A percentile compares a stretch with the other conserved stretches of the same genome.
phyloP scores from a whole-genome alignment of 2,329 filamentous ascomycete genomes.

The Exserohilum rostratum region DNA sequence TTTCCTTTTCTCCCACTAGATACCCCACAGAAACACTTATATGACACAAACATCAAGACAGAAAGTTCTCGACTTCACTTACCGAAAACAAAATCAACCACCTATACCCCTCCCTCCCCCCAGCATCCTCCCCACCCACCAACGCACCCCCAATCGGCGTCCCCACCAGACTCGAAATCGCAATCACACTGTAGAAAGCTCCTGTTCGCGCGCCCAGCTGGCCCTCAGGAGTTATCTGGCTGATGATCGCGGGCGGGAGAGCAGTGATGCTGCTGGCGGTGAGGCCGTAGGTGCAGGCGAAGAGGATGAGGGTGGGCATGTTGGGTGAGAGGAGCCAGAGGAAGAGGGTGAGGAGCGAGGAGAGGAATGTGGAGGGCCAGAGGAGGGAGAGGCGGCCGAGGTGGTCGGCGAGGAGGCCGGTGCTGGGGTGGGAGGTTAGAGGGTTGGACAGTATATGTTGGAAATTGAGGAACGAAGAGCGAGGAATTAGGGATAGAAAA shows the following conservation, averaged over 20 bases:
- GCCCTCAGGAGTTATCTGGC: constrained; percentile 72
- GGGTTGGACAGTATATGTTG: too few species aligned
- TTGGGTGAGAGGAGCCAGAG: constrained; percentile 60
- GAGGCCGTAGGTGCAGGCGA: constrained; percentile 72
- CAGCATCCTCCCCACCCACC: constrained; percentile 25
- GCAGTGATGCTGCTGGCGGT: constrained; percentile 70
- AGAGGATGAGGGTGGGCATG: constrained; percentile 66
- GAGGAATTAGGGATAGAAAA: too few species aligned
- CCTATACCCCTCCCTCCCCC: constrained; percentile 27
- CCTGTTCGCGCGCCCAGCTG: constrained; percentile 74
- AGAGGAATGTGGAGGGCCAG: constrained; percentile 54
- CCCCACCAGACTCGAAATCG: constrained; percentile 69
- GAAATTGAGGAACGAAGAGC: too few species aligned
- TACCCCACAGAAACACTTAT: too few species aligned
- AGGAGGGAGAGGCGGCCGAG: constrained; percentile 62
- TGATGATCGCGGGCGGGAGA: constrained; percentile 67
- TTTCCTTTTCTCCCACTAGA: too few species aligned
- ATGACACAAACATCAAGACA: too few species aligned
- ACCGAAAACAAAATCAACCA: constrained; percentile 38
- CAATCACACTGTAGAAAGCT: constrained; percentile 65
- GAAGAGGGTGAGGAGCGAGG: constrained; percentile 56
- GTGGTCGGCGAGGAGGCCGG: constrained; percentile 60
- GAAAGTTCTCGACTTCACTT: constrained; percentile 6
- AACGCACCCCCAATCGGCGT: constrained; percentile 67
- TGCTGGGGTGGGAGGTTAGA: constrained; percentile 1